These are phyloP conservation scores for Neonectria magnoliae DNA, from an alignment of 2,329 filamentous ascomycete species.

Conservation along the genomic window DNA sequence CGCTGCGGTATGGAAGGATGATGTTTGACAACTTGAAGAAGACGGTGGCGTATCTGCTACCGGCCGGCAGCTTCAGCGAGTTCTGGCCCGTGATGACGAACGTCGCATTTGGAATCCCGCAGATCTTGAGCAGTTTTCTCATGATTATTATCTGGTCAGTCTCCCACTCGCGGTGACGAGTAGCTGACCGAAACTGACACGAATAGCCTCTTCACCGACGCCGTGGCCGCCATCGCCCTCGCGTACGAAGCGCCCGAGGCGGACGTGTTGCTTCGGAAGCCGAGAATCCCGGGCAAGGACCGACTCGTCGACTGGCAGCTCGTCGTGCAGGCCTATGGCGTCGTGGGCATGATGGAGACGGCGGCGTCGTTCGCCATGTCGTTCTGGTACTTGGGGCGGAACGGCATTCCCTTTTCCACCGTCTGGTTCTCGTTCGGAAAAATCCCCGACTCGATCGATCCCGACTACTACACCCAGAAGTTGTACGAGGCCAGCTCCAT, in stretches of 20 bases:
- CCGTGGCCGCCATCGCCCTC: slow-evolving; percentile 75
- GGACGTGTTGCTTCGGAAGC: slow-evolving; percentile 75
- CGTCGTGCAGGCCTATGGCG: slow-evolving; percentile 76
- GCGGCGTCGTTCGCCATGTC: slow-evolving; percentile 70
- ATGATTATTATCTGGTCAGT: slow-evolving; percentile 73
- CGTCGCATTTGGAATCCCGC: slow-evolving; percentile 76
- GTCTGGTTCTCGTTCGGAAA: slow-evolving; percentile 45
- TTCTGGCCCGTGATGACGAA: slow-evolving; percentile 81
- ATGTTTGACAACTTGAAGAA: slow-evolving; percentile 87
- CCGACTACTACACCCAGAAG: slow-evolving; percentile 46
- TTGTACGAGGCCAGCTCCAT: too few relatives aligned
- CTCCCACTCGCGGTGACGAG: background rate
- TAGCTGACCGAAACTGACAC: slow-evolving; percentile 2
- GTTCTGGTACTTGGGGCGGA: slow-evolving; percentile 46
- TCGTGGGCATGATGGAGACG: slow-evolving; percentile 73
- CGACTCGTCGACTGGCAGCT: slow-evolving; percentile 79
- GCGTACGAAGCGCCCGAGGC: slow-evolving; percentile 82
- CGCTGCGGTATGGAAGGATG: slow-evolving; percentile 76
- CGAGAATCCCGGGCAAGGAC: slow-evolving; percentile 74
- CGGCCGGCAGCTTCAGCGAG: slow-evolving; percentile 78
- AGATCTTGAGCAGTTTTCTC: slow-evolving; percentile 77
- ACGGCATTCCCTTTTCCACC: too few relatives aligned
- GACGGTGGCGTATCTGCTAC: slow-evolving; percentile 74
- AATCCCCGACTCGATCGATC: slow-evolving; percentile 45
- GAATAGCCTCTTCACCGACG: slow-evolving; percentile 77